Evolutionary conservation across 352 stramenopile genomes (phyloP).

Genomic region (Pythium scleroteichum): DNA sequence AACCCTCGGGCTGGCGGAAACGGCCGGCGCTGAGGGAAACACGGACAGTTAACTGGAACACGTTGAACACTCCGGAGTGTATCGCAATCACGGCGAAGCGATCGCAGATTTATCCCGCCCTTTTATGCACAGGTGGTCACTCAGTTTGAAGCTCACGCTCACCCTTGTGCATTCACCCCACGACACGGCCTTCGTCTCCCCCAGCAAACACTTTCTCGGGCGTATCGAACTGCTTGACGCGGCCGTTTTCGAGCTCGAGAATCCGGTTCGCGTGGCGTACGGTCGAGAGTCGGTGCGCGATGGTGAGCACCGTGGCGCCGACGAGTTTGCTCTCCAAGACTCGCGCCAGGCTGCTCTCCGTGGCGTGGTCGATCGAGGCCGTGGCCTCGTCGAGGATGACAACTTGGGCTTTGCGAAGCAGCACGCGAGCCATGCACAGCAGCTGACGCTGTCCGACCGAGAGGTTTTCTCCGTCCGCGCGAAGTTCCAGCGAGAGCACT

Average conservation of each 20-base stretch:
- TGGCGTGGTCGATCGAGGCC: slow-evolving; percentile 32
- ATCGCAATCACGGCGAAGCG: too few species aligned
- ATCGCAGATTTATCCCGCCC: too few species aligned
- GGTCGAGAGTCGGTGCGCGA: slow-evolving; percentile 91
- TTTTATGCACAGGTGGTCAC: too few species aligned
- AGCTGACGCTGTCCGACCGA: slow-evolving; percentile 51
- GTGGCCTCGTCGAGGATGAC: slow-evolving; percentile 48
- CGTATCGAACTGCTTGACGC: slow-evolving; percentile 34
- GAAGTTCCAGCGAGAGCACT: slow-evolving; percentile 43
- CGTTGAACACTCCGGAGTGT: too few species aligned
- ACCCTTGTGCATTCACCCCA: too few species aligned
- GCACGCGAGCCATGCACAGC: slow-evolving; percentile 30
- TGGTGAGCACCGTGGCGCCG: slow-evolving; percentile 88
- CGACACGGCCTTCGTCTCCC: neutral
- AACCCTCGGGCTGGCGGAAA: too few species aligned
- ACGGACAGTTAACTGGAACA: too few species aligned
- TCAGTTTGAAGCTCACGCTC: too few species aligned
- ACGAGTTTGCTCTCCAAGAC: slow-evolving; percentile 83
- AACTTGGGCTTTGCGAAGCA: slow-evolving; percentile 29
- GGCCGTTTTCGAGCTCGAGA: slow-evolving; percentile 83
- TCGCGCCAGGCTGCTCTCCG: slow-evolving; percentile 47
- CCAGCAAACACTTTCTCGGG: slow-evolving; percentile 7
- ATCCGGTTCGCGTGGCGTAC: slow-evolving; percentile 88
- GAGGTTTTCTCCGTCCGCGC: slow-evolving; percentile 73
- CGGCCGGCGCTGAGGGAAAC: too few species aligned